These are phyloP conservation scores for Cinnamomum micranthum DNA, from an alignment of 164 flowering plant species.

Conservation along the genomic window DNA sequence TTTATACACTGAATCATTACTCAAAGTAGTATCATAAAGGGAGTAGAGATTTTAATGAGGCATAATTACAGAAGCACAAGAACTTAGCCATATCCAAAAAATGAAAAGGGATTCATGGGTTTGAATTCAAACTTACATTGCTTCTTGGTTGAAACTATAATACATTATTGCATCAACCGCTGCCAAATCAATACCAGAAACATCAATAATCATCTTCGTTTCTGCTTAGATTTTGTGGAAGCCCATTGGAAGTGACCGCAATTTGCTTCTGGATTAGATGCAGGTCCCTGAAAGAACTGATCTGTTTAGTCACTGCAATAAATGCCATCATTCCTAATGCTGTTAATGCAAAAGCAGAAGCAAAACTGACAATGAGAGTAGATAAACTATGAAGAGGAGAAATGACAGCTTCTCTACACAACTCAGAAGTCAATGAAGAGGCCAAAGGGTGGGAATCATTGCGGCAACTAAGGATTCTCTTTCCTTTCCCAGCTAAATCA, in stretches of 20 bases:
- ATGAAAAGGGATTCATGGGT: background rate
- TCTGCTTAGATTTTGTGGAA: constrained; percentile 42
- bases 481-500: too few relatives aligned
- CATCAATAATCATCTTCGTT: constrained; percentile 20
- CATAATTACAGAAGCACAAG: background rate
- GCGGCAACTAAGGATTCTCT: too few relatives aligned
- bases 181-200: background rate
- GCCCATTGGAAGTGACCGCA: constrained; percentile 91
- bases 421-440: too few relatives aligned
- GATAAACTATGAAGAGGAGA: background rate
- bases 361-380: background rate
- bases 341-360: background rate
- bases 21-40: too few relatives aligned
- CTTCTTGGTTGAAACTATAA: background rate
- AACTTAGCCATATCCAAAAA: background rate
- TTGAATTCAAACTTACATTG: background rate
- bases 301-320: background rate
- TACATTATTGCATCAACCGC: background rate
- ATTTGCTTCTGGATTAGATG: constrained; percentile 87
- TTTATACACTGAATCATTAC: too few relatives aligned
- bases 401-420: too few relatives aligned
- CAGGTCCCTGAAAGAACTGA: constrained; percentile 64
- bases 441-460: too few relatives aligned
- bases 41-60: background rate
- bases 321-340: background rate